These are phyloP conservation scores for Fusarium burgessii DNA, from an alignment of 2,329 filamentous ascomycete species.

Conservation along the genomic window DNA sequence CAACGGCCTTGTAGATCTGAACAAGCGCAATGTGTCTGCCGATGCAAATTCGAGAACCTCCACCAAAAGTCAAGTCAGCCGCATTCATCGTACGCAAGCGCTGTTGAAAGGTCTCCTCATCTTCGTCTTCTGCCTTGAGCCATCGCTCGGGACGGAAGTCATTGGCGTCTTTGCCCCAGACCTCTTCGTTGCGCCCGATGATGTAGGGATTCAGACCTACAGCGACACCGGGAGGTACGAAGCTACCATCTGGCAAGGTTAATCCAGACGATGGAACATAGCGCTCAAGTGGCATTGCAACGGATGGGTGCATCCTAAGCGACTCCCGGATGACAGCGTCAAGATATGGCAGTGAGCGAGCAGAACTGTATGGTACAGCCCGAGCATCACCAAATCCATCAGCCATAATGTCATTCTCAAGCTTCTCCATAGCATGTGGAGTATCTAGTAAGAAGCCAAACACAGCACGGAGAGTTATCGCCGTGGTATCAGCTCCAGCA, in stretches of 20 bases:
- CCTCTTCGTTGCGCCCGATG: slow-evolving; percentile 51
- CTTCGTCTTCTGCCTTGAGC: slow-evolving; percentile 48
- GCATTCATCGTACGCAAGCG: slow-evolving; percentile 53
- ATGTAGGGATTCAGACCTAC: slow-evolving; percentile 58
- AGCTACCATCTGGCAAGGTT: slow-evolving; percentile 48
- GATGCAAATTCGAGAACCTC: slow-evolving; percentile 51
- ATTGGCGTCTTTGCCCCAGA: slow-evolving; percentile 61
- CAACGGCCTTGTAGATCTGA: slow-evolving; percentile 52
- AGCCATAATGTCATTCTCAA: slow-evolving; percentile 1
- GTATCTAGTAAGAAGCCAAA: slow-evolving; percentile 55
- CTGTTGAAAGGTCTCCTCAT: slow-evolving; percentile 43
- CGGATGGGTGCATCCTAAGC: slow-evolving; percentile 59
- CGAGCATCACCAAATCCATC: not conserved
- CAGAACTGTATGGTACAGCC: slow-evolving; percentile 12
- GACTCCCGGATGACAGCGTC: slow-evolving; percentile 62
- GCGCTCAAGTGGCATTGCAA: slow-evolving; percentile 60
- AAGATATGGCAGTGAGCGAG: slow-evolving; percentile 43
- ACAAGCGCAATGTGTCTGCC: slow-evolving; percentile 50
- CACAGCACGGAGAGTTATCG: slow-evolving; percentile 50
- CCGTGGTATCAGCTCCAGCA: slow-evolving; percentile 54
- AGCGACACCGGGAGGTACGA: slow-evolving; percentile 52
- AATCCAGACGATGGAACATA: slow-evolving; percentile 56
- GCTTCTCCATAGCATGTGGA: slow-evolving; percentile 41
- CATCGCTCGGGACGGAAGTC: slow-evolving; percentile 62
- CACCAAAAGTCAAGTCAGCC: slow-evolving; percentile 51